Percentiles rank a stretch among this genome's conserved stretches.
phyloP scores from a whole-genome alignment of 2,329 filamentous ascomycete genomes.

The Arthroderma uncinatum region DNA sequence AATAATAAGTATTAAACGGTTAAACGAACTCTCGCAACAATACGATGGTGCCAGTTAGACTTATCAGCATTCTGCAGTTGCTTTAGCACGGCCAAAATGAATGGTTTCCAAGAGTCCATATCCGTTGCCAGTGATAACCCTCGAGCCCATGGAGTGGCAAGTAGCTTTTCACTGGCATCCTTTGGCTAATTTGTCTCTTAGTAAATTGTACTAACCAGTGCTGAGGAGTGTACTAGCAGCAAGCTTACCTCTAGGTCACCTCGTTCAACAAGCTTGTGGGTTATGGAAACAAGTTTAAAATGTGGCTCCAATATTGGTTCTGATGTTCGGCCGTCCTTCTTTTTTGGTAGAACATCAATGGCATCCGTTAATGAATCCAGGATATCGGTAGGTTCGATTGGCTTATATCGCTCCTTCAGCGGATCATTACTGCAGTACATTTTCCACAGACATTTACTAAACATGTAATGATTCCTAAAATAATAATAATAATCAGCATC shows the following conservation, averaged over 20 bases:
- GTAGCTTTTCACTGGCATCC: conserved; percentile 41
- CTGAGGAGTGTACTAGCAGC: conserved; percentile 14
- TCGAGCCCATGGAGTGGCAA: conserved; percentile 45
- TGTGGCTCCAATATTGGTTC: conserved; percentile 84
- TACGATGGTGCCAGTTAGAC: conserved; percentile 89
- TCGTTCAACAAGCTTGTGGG: conserved; percentile 64
- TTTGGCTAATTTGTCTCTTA: conserved; percentile 30
- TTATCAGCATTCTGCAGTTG: conserved; percentile 62
- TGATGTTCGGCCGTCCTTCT: conserved; percentile 43
- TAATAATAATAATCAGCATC: conserved; percentile 20
- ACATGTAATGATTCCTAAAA: conserved; percentile 52
- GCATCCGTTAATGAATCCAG: conserved; percentile 48
- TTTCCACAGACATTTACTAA: conserved; percentile 63
- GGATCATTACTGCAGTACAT: conserved; percentile 45
- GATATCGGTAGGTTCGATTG: conserved; percentile 37
- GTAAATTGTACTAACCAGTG: conserved; percentile 17
- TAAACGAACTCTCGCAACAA: conserved; percentile 60
- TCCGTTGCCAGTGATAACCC: conserved; percentile 41
- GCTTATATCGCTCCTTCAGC: conserved; percentile 27
- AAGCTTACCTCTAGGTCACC: conserved; percentile 34
- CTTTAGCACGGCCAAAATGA: conserved; percentile 50
- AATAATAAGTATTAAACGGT: conserved; percentile 22
- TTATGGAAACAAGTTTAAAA: conserved; percentile 74
- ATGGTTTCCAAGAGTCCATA: conserved; percentile 46
- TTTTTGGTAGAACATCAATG: conserved; percentile 50